phyloP scores from a whole-genome alignment of 768 basidiomycete genomes.

The Butyriboletus loyo region DNA sequence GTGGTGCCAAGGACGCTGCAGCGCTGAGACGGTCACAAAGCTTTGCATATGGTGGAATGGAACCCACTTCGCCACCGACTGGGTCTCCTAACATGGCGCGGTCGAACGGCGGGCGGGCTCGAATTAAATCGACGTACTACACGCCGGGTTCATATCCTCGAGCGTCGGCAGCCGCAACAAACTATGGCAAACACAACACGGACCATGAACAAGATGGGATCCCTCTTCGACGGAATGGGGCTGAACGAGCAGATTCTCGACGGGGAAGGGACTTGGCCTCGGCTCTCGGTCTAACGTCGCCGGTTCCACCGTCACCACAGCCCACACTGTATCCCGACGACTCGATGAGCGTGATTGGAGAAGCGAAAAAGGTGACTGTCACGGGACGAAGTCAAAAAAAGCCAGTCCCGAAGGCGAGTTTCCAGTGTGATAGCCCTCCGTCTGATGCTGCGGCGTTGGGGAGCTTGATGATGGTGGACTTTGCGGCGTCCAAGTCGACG shows the following conservation, averaged over 20 bases:
- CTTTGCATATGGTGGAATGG: slow-evolving; percentile 54
- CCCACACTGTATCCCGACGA: slow-evolving; percentile 71
- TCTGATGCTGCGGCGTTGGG: slow-evolving; percentile 50
- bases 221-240: slow-evolving; percentile 19
- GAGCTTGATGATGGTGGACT: slow-evolving; percentile 62
- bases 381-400: slow-evolving; percentile 33
- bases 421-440: slow-evolving; percentile 20
- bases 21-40: slow-evolving; percentile 32
- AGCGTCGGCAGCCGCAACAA: slow-evolving; percentile 43
- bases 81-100: slow-evolving; percentile 20
- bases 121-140: slow-evolving; percentile 69
- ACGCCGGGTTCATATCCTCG: slow-evolving; percentile 54
- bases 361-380: slow-evolving; percentile 27
- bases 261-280: slow-evolving; percentile 40
- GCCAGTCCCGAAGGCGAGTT: slow-evolving; percentile 26
- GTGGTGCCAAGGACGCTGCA: slow-evolving; percentile 18
- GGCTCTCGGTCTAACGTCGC: slow-evolving; percentile 36
- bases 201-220: slow-evolving; percentile 35
- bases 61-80: slow-evolving; percentile 42
- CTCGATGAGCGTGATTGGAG: slow-evolving; percentile 59
- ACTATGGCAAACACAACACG: slow-evolving; percentile 31
- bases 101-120: slow-evolving; percentile 52
- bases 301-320: slow-evolving; percentile 50
- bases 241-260: slow-evolving; percentile 43
- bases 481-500: slow-evolving; percentile 38